Conservation (phyloP, 805 yeast genomes). For the Jamesozyma rosinii region DNA sequence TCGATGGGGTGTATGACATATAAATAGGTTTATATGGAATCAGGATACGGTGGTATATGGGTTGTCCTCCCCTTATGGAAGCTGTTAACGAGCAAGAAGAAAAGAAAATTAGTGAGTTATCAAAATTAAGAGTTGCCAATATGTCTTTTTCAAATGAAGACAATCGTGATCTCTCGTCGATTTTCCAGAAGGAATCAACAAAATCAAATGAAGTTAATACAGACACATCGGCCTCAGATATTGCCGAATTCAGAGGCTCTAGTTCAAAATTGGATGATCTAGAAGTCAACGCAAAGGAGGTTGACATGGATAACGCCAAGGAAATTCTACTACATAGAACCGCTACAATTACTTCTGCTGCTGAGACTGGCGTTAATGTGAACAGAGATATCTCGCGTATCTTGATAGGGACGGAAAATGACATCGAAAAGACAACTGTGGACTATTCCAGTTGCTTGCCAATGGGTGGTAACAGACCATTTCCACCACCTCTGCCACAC, state of each 20-base stretch:
- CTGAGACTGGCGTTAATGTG: slow-evolving; percentile 9
- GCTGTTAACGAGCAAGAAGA: no score
- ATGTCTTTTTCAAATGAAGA: no score
- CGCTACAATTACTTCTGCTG: slow-evolving; percentile 10
- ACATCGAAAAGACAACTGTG: slow-evolving; percentile 6
- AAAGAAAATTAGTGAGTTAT: no score
- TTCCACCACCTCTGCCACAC: slow-evolving; percentile 53
- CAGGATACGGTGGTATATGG: no score
- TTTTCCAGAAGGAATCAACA: no score
- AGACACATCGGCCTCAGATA: slow-evolving; percentile 10
- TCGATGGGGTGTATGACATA: no score
- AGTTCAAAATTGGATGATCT: neutral
- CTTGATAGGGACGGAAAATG: slow-evolving; percentile 8
- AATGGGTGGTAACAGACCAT: slow-evolving; percentile 62
- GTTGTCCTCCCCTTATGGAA: no score
- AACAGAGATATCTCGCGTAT: slow-evolving; percentile 13
- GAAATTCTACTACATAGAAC: slow-evolving; percentile 4
- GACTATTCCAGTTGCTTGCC: slow-evolving; percentile 15
- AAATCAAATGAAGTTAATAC: neutral
- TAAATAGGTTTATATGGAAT: no score
- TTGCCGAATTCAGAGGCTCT: slow-evolving; percentile 5
- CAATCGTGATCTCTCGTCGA: no score
- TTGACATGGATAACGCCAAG: neutral
- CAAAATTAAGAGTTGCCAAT: no score
- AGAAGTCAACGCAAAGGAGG: neutral